These are phyloP conservation scores for Hymenoscyphus repandus DNA, from an alignment of 2,329 filamentous ascomycete genomes.

Conservation along the genomic window DNA sequence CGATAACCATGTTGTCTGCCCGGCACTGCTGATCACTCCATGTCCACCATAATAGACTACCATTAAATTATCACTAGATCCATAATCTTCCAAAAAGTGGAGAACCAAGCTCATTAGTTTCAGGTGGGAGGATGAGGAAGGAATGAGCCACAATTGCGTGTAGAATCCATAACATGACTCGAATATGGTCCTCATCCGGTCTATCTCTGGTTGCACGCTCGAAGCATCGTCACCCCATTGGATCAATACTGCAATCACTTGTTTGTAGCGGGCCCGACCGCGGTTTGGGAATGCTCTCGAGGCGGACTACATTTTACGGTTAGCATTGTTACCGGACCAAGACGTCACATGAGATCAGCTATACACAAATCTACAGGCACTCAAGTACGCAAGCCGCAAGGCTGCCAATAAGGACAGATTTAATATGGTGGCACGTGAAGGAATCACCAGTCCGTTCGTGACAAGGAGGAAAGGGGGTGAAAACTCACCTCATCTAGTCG, in stretches of 20 bases:
- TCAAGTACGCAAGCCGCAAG: no score
- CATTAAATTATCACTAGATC: conserved; percentile 15
- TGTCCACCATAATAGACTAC: conserved; percentile 25
- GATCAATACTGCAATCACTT: conserved; percentile 20
- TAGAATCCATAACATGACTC: conserved; percentile 19
- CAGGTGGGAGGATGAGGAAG: conserved; percentile 17
- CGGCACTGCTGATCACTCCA: conserved; percentile 17
- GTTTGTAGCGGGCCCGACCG: conserved; percentile 19
- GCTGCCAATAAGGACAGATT: no score
- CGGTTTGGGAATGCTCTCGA: conserved; percentile 21
- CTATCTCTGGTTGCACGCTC: conserved; percentile 16
- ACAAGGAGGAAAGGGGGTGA: background rate
- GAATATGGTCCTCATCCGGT: conserved; percentile 19
- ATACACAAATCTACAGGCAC: no score
- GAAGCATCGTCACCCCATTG: conserved; percentile 23
- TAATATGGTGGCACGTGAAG: no score
- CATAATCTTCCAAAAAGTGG: conserved; percentile 19
- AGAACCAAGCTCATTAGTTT: conserved; percentile 21
- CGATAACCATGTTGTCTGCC: conserved; percentile 20
- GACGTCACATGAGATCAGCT: no score
- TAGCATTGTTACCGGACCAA: background rate
- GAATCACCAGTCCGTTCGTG: background rate
- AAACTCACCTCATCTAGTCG: conserved; percentile 8
- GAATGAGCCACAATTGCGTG: conserved; percentile 23
- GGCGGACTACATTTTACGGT: conserved; percentile 14